phyloP scores from a whole-genome alignment of 768 basidiomycete species.

The Phallus indusiatus region DNA sequence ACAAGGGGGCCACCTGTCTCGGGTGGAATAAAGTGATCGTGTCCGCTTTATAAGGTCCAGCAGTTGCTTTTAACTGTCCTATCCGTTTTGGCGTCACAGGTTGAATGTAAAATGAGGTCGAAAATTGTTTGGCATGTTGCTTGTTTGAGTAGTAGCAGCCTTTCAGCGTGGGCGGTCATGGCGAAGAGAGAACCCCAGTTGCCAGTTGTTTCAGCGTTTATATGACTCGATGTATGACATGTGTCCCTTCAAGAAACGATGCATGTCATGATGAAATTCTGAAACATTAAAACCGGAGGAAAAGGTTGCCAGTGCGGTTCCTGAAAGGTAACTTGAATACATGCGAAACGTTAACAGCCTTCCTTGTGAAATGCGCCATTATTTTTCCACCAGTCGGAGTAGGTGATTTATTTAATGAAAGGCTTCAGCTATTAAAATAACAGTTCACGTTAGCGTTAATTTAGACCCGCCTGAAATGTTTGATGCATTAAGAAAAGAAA shows the following conservation, averaged over 20 bases:
- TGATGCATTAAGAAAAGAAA: background rate
- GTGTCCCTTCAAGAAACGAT: background rate
- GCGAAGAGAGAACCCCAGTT: background rate
- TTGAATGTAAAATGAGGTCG: background rate
- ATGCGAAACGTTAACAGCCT: no score
- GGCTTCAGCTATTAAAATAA: no score
- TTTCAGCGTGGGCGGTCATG: background rate
- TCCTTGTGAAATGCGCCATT: no score
- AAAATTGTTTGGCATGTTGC: background rate
- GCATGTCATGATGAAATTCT: background rate
- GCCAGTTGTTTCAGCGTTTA: no score
- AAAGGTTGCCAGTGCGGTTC: background rate
- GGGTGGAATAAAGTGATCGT: no score
- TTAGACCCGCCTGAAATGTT: background rate
- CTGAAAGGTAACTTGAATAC: background rate
- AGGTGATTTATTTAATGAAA: background rate
- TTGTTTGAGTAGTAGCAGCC: background rate
- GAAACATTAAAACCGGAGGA: background rate
- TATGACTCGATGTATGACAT: background rate
- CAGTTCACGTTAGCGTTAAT: background rate
- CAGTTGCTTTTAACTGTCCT: background rate
- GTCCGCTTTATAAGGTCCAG: background rate
- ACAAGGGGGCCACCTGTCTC: background rate
- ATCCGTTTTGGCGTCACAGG: background rate
- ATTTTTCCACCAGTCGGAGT: background rate